phyloP scores from a whole-genome alignment of 2,329 filamentous ascomycete species.

The Coniochaeta hoffmannii region DNA sequence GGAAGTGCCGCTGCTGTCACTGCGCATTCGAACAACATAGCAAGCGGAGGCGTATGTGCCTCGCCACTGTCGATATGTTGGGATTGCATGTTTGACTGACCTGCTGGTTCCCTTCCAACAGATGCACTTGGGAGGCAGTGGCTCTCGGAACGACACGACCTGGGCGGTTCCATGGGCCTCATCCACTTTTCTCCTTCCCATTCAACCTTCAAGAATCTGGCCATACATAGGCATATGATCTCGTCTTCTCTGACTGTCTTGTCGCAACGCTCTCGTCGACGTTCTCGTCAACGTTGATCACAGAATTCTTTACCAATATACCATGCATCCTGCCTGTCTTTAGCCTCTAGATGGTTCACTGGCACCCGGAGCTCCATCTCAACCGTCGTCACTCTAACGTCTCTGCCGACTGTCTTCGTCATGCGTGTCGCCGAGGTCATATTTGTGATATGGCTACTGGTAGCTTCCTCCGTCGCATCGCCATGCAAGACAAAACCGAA shows the following conservation, averaged over 20 bases:
- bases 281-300: not conserved
- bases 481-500: not conserved
- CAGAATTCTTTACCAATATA: not conserved
- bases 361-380: not conserved
- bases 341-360: not conserved
- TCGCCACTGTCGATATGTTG: too few species aligned
- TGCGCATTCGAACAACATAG: too few species aligned
- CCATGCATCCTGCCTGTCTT: not conserved
- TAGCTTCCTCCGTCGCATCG: not conserved
- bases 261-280: not conserved
- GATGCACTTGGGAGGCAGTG: too few species aligned
- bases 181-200: too few species aligned
- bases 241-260: not conserved
- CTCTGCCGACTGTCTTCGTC: not conserved
- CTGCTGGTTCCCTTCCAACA: too few species aligned
- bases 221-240: too few species aligned
- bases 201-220: too few species aligned
- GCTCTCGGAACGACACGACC: too few species aligned
- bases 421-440: not conserved
- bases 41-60: too few species aligned
- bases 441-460: not conserved
- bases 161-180: too few species aligned
- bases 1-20: too few species aligned
- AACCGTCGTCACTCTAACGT: not conserved
- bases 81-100: too few species aligned